These are phyloP conservation scores for Monosporascus cannonballus DNA, from an alignment of 2,329 filamentous ascomycete species.

Conservation along the genomic window DNA sequence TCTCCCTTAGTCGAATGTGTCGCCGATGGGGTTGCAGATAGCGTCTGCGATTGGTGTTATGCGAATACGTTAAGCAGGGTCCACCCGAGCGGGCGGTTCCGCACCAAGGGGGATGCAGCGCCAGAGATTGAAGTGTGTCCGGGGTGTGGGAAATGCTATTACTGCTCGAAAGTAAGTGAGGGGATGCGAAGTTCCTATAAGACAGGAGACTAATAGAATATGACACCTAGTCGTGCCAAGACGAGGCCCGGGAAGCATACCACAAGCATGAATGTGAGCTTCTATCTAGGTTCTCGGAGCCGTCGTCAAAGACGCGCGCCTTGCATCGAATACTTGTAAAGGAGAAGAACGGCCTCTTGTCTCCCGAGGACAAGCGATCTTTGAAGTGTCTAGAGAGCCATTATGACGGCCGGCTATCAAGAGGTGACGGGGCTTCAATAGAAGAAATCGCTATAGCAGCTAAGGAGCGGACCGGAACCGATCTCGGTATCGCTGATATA, in stretches of 20 bases:
- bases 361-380: conserved; percentile 6
- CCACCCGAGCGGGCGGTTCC: conserved; percentile 4
- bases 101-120: not conserved
- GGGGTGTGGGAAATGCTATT: conserved; percentile 19
- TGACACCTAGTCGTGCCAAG: conserved; percentile 21
- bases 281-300: conserved; percentile 10
- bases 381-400: conserved; percentile 18
- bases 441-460: conserved; percentile 2
- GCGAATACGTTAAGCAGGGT: conserved; percentile 6
- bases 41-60: conserved; percentile 23
- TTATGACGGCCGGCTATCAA: conserved; percentile 12
- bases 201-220: not conserved
- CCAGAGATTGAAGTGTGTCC: conserved; percentile 10
- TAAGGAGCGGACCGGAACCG: conserved; percentile 1
- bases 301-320: conserved; percentile 11
- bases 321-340: conserved; percentile 22
- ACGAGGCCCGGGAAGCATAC: conserved; percentile 20
- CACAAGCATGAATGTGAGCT: conserved; percentile 26
- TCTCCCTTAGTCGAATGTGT: conserved; percentile 10
- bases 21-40: not conserved
- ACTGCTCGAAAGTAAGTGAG: conserved; percentile 22
- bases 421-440: conserved; percentile 4
- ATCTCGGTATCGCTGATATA: not conserved
- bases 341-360: conserved; percentile 15
- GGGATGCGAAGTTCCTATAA: not conserved